phyloP scores from a whole-genome alignment of 164 flowering plant species.

The Chimonanthus salicifolius region DNA sequence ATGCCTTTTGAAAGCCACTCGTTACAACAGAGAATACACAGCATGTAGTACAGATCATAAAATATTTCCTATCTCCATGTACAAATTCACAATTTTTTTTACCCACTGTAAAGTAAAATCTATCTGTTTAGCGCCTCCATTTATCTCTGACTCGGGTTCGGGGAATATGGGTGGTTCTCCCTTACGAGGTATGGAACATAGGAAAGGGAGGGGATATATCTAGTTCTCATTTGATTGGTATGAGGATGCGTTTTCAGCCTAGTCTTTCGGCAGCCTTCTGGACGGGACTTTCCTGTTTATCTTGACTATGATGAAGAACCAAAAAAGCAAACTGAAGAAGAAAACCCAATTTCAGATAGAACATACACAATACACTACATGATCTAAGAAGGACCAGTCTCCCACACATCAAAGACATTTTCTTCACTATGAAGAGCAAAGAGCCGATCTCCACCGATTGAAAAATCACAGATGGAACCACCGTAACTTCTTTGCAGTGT shows the following conservation, averaged over 20 bases:
- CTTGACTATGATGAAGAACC: too few relatives aligned
- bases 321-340: not conserved
- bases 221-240: not conserved
- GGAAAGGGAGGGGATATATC: too few relatives aligned
- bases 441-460: conserved; percentile 82
- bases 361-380: conserved; percentile 13
- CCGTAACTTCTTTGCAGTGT: conserved; percentile 63
- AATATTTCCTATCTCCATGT: not conserved
- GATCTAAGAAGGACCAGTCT: conserved; percentile 55
- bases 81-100: not conserved
- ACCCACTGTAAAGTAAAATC: not conserved
- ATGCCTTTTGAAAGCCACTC: too few relatives aligned
- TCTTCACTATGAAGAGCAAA: conserved; percentile 85
- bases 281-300: too few relatives aligned
- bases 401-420: conserved; percentile 92
- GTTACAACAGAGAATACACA: too few relatives aligned
- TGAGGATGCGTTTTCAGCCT: not conserved
- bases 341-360: not conserved
- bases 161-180: too few relatives aligned
- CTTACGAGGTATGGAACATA: too few relatives aligned
- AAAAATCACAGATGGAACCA: conserved; percentile 87
- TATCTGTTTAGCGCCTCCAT: not conserved
- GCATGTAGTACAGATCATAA: not conserved
- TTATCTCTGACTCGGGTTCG: not conserved
- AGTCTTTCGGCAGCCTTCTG: too few relatives aligned